A percentile compares a stretch with the other conserved stretches of the same genome.
phyloP scores from a whole-genome alignment of 352 stramenopile species.

The Phytophthora tentaculata region DNA sequence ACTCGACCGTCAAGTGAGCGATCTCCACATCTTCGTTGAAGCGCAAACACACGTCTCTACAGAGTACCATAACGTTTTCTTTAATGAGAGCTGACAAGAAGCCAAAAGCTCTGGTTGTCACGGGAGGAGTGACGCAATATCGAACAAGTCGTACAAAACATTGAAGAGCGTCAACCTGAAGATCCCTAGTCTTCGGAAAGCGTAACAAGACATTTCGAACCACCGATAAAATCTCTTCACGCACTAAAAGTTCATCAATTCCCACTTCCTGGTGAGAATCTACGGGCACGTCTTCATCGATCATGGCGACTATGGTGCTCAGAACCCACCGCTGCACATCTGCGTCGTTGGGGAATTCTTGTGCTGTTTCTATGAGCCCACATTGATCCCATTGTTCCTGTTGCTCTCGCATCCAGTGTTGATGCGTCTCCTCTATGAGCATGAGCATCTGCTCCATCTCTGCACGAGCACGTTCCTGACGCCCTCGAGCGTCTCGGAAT shows the following conservation, averaged over 20 bases:
- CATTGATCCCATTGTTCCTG: conserved; percentile 35
- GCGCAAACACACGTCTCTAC: conserved; percentile 23
- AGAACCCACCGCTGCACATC: conserved; percentile 45
- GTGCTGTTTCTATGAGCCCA: conserved; percentile 38
- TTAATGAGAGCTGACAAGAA: conserved; percentile 23
- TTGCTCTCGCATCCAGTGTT: conserved; percentile 31
- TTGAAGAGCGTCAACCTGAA: conserved; percentile 26
- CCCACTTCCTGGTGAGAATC: conserved; percentile 4
- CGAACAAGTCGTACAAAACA: conserved; percentile 24
- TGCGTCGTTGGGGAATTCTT: conserved; percentile 40
- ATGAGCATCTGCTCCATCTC: conserved; percentile 23
- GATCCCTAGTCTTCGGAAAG: conserved; percentile 24
- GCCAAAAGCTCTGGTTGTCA: neutral
- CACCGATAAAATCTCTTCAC: conserved; percentile 20
- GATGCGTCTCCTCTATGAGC: conserved; percentile 22
- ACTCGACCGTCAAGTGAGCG: conserved; percentile 22
- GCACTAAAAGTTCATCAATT: conserved; percentile 18
- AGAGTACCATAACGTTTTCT: conserved; percentile 25
- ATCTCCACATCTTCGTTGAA: conserved; percentile 35
- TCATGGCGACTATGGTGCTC: conserved; percentile 22
- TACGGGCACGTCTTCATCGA: conserved; percentile 18
- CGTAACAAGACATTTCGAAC: conserved; percentile 27
- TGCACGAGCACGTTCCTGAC: conserved; percentile 22
- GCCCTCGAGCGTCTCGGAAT: conserved; percentile 15
- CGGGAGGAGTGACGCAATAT: conserved; percentile 13